Percentiles rank a stretch among this genome's conserved stretches.
Conservation (phyloP, 257 asterid genomes). For the Przewalskia tangutica region DNA sequence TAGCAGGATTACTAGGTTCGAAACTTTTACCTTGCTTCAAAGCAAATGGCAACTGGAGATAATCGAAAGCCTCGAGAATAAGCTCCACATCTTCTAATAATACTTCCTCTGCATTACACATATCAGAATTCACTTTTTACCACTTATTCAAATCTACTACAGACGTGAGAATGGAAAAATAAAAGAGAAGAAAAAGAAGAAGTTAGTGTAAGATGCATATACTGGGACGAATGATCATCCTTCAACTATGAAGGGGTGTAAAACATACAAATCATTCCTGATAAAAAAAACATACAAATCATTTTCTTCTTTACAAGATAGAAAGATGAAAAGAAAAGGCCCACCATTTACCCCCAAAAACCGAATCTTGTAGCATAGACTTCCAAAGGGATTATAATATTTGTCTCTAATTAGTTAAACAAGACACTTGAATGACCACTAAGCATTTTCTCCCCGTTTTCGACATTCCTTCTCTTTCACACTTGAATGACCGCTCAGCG, state of each 20-base stretch:
- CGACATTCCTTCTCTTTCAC: neutral
- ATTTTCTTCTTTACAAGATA: neutral
- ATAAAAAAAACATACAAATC: neutral
- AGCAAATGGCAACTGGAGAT: slow-evolving; percentile 80
- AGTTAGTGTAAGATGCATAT: neutral
- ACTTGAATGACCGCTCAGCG: neutral
- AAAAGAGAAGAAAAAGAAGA: neutral
- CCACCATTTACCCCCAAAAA: neutral
- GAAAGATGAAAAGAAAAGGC: neutral
- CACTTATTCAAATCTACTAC: neutral
- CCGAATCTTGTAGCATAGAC: neutral
- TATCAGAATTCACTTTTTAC: neutral
- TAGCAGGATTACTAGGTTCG: neutral
- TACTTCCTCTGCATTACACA: slow-evolving; percentile 67
- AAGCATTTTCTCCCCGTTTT: neutral
- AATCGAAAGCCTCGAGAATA: slow-evolving; percentile 94
- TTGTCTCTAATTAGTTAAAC: neutral
- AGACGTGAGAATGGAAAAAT: neutral
- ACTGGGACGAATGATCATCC: neutral
- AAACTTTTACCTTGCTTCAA: slow-evolving; percentile 54
- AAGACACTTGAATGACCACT: neutral
- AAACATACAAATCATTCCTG: neutral
- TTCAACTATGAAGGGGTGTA: neutral
- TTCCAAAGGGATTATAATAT: neutral
- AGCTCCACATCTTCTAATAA: slow-evolving; percentile 87